phyloP scores from a whole-genome alignment of 176 grass and related monocot genomes.

The Musa acuminata region DNA sequence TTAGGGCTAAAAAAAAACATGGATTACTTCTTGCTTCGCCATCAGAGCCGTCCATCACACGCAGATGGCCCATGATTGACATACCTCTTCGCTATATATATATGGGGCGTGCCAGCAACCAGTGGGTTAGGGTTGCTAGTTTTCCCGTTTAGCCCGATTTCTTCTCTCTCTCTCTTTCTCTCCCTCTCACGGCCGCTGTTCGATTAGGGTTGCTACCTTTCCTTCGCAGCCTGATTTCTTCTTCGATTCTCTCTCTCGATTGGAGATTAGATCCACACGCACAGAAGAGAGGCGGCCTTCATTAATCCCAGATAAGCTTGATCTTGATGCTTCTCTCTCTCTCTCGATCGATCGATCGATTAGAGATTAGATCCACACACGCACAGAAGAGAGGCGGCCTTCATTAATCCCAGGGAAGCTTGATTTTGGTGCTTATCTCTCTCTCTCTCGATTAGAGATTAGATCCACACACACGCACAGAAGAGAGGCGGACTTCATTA shows the following conservation, averaged over 20 bases:
- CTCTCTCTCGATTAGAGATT: neutral
- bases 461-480: neutral
- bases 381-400: neutral
- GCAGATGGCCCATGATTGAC: too few species aligned
- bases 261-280: neutral
- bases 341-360: neutral
- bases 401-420: neutral
- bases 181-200: too few species aligned
- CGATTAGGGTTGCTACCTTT: too few species aligned
- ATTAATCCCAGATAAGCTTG: neutral
- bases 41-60: too few species aligned
- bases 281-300: neutral
- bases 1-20: too few species aligned
- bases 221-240: too few species aligned
- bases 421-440: neutral
- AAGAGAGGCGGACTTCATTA: neutral
- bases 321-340: neutral
- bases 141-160: too few species aligned
- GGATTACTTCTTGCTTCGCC: too few species aligned
- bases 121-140: too few species aligned
- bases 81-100: too few species aligned
- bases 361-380: neutral
- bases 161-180: too few species aligned
- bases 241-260: neutral
- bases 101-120: too few species aligned